Conservation (phyloP, 257 asterid species). For the Ilex asprella region DNA sequence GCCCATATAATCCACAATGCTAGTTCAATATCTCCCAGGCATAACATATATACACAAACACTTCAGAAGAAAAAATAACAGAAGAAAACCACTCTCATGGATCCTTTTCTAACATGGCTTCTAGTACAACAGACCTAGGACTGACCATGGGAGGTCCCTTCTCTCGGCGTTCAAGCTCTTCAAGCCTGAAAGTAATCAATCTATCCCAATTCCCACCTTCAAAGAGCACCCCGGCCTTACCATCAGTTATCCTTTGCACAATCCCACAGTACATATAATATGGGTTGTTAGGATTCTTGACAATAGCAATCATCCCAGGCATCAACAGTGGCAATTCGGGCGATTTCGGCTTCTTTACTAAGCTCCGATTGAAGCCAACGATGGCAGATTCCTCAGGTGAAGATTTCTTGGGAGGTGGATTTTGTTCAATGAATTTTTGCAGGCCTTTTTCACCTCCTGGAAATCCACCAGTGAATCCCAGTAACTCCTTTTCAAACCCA, state of each 20-base stretch:
- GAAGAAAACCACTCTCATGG: conserved; percentile 2
- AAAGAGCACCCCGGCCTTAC: conserved; percentile 76
- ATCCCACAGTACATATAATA: conserved; percentile 77
- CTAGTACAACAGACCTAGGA: conserved; percentile 67
- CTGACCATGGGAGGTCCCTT: conserved; percentile 84
- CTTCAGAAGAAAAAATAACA: too few species aligned
- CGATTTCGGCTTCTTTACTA: conserved; percentile 50
- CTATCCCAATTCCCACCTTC: conserved; percentile 93
- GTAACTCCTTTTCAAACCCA: conserved; percentile 70
- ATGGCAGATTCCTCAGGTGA: conserved; percentile 2
- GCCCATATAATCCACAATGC: too few species aligned
- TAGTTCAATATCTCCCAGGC: too few species aligned
- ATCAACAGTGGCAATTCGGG: conserved; percentile 71
- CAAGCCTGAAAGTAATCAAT: conserved; percentile 65
- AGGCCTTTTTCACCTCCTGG: conserved; percentile 90
- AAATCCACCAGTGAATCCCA: conserved; percentile 83
- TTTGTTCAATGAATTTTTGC: conserved; percentile 48
- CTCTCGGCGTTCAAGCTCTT: conserved; percentile 76
- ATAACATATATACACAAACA: too few species aligned
- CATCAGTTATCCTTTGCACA: conserved; percentile 89
- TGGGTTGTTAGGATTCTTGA: conserved; percentile 60
- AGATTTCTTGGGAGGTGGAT: conserved; percentile 55
- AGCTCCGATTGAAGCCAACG: conserved; percentile 32
- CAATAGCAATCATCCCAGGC: conserved; percentile 90
- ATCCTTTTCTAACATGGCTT: conserved; percentile 30